These are phyloP conservation scores for Paecilomyces fulvus DNA, from an alignment of 2,329 filamentous ascomycete genomes.

Conservation along the genomic window DNA sequence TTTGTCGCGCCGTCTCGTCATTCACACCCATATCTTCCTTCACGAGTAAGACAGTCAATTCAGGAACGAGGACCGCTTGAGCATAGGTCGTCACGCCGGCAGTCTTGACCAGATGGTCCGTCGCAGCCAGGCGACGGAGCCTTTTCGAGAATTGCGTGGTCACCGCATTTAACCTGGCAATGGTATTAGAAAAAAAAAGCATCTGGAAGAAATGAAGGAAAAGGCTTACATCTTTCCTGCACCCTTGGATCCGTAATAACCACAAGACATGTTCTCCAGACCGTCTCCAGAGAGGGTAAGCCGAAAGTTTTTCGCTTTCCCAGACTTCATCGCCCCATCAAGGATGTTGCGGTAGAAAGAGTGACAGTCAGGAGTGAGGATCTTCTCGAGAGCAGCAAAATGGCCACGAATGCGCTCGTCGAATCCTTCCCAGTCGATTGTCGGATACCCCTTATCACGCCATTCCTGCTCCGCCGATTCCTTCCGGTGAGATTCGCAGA, in stretches of 20 bases:
- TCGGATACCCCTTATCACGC: constrained; percentile 54
- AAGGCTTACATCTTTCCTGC: constrained; percentile 57
- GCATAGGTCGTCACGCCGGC: constrained; percentile 62
- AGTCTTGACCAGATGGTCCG: constrained; percentile 58
- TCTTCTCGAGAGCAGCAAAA: constrained; percentile 45
- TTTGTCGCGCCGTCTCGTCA: constrained; percentile 40
- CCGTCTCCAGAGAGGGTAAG: constrained; percentile 39
- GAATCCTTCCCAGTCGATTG: constrained; percentile 60
- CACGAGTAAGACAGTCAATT: constrained; percentile 49
- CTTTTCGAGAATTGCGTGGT: constrained; percentile 51
- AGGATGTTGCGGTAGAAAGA: constrained; percentile 57
- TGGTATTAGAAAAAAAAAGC: constrained; percentile 8
- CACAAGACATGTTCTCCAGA: constrained; percentile 55
- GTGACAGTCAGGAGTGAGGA: constrained; percentile 45
- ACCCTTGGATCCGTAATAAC: constrained; percentile 76
- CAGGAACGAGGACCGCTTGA: constrained; percentile 68
- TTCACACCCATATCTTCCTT: constrained; percentile 50
- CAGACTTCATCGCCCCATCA: constrained; percentile 46
- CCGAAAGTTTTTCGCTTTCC: constrained; percentile 52
- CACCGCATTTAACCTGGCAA: constrained; percentile 46
- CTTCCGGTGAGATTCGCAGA: constrained; percentile 57
- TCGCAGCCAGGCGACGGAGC: constrained; percentile 54
- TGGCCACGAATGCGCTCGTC: constrained; percentile 51
- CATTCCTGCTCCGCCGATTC: constrained; percentile 45
- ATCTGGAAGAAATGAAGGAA: constrained; percentile 1